Conservation (phyloP, 805 yeast genomes). For the Komagataella phaffii region DNA sequence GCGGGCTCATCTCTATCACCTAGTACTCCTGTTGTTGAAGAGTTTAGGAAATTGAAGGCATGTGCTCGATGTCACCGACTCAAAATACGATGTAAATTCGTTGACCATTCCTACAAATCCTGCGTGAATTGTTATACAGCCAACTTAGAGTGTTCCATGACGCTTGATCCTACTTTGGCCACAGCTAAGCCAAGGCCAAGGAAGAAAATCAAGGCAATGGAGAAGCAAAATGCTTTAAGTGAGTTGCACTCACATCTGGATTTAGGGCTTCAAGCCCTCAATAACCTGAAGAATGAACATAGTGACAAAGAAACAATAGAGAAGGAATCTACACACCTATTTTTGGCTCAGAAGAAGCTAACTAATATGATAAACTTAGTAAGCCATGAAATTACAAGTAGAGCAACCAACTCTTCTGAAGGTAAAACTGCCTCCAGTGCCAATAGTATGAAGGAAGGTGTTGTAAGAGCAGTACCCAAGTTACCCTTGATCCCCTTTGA, state of each 20-base stretch:
- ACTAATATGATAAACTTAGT: conserved; percentile 12
- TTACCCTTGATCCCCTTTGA: conserved; percentile 23
- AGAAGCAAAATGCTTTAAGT: conserved; percentile 13
- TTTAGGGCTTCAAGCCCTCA: conserved; percentile 12
- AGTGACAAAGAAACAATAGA: conserved; percentile 6
- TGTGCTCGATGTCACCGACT: conserved; percentile 44
- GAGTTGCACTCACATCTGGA: conserved; percentile 13
- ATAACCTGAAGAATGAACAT: conserved; percentile 9
- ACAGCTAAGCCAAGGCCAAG: conserved; percentile 22
- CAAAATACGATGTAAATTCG: conserved; percentile 38
- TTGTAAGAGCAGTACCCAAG: conserved; percentile 16
- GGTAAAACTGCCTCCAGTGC: conserved; percentile 15
- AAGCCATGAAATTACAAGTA: neutral
- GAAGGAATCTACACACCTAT: conserved; percentile 3
- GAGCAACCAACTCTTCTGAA: neutral
- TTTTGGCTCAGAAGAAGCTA: conserved; percentile 15
- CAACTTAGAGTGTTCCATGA: conserved; percentile 31
- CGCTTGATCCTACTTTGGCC: conserved; percentile 35
- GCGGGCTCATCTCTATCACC: neutral
- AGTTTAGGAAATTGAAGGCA: conserved; percentile 34
- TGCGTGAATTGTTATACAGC: conserved; percentile 33
- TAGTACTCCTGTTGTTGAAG: neutral
- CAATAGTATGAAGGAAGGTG: conserved; percentile 22
- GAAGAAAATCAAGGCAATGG: conserved; percentile 14
- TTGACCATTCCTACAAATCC: conserved; percentile 26